phyloP scores from a whole-genome alignment of 2,329 filamentous ascomycete species.

The Xylariales sp. region DNA sequence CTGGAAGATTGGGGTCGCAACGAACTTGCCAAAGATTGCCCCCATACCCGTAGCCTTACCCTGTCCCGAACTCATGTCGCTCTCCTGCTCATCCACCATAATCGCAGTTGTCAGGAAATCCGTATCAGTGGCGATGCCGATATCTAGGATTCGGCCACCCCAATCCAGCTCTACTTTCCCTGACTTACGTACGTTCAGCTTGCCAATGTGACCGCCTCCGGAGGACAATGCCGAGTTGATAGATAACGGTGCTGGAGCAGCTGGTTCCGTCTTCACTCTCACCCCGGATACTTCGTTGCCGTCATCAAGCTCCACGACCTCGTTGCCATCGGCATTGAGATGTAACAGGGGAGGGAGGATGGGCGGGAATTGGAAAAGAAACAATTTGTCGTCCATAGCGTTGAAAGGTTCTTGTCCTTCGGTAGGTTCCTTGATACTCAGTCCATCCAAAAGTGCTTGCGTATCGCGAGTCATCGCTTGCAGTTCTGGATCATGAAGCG shows the following conservation, averaged over 20 bases:
- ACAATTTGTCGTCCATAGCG: conserved; percentile 48
- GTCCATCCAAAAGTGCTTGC: conserved; percentile 26
- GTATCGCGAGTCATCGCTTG: conserved; percentile 21
- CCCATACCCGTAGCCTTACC: conserved; percentile 59
- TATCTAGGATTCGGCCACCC: conserved; percentile 52
- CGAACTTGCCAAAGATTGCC: conserved; percentile 57
- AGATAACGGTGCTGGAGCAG: conserved; percentile 16
- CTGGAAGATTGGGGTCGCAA: conserved; percentile 53
- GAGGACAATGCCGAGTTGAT: conserved; percentile 36
- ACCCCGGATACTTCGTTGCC: conserved; percentile 10
- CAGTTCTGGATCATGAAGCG: conserved; percentile 24
- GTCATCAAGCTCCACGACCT: conserved; percentile 22
- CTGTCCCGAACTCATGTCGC: conserved; percentile 35
- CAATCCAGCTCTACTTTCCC: conserved; percentile 59
- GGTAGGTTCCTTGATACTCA: conserved; percentile 23
- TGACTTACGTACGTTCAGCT: conserved; percentile 56
- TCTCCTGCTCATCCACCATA: conserved; percentile 53
- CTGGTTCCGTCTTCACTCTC: conserved; percentile 25
- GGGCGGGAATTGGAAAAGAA: conserved; percentile 62
- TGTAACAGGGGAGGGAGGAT: conserved; percentile 51
- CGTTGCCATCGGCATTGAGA: conserved; percentile 19
- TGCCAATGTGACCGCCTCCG: conserved; percentile 55
- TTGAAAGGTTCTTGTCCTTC: conserved; percentile 14
- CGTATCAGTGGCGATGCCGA: conserved; percentile 46
- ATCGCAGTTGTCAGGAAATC: conserved; percentile 56